A percentile compares a stretch with the other conserved stretches of the same genome.
These are phyloP conservation scores for Scheffersomyces segobiensis DNA, from an alignment of 1,139 yeast genomes.

Conservation along the genomic window DNA sequence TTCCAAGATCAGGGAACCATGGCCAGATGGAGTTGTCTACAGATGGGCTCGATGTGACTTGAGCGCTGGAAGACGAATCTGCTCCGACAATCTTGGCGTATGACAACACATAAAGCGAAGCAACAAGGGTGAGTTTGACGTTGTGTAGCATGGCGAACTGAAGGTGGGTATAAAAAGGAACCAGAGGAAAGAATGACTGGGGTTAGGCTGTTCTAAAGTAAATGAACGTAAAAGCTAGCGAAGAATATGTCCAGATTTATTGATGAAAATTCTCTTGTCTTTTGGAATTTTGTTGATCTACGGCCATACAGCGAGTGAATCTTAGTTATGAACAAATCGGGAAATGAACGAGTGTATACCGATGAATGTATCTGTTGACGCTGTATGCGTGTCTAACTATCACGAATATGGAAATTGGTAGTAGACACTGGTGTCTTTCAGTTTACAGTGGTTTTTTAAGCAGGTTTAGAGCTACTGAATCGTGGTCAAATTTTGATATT, in stretches of 20 bases:
- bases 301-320: background rate
- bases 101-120: slow-evolving; percentile 9
- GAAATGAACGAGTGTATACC: background rate
- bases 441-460: background rate
- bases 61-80: background rate
- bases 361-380: background rate
- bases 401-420: background rate
- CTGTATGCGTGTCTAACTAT: background rate
- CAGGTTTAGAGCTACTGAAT: background rate
- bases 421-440: background rate
- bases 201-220: slow-evolving; percentile 8
- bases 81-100: slow-evolving; percentile 4
- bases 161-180: background rate
- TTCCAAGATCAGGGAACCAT: background rate
- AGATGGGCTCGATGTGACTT: background rate
- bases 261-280: background rate
- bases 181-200: slow-evolving; percentile 14
- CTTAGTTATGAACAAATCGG: background rate
- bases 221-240: slow-evolving; percentile 6
- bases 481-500: background rate
- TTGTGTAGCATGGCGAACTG: slow-evolving; percentile 7
- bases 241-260: background rate
- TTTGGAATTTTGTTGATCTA: background rate
- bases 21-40: background rate
- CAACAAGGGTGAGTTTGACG: slow-evolving; percentile 6